phyloP scores from a whole-genome alignment of 208 protist species.

The Wallacemonas sp. region DNA sequence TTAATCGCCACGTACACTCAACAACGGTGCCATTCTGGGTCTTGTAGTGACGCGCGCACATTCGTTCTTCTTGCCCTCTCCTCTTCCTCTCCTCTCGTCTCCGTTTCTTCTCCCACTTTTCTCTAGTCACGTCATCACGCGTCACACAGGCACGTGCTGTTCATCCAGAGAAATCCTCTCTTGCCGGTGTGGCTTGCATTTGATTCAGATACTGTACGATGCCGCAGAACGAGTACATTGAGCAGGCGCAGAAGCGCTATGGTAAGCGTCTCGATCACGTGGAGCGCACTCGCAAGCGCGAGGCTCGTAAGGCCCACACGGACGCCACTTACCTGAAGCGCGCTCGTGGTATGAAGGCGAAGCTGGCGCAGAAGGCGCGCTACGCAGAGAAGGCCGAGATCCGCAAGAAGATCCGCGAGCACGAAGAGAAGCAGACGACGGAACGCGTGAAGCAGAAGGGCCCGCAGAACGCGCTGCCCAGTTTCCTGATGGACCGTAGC shows the following conservation, averaged over 20 bases:
- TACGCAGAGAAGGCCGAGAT: slow-evolving; percentile 99
- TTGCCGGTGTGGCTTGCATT: slow-evolving; percentile 19
- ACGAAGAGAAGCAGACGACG: slow-evolving; percentile 95
- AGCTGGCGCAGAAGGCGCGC: slow-evolving; percentile 97
- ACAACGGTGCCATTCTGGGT: too few species aligned
- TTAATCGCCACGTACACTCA: too few species aligned
- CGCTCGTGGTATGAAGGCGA: slow-evolving; percentile 98
- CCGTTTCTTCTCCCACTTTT: slow-evolving; percentile 10
- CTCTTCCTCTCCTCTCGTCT: neutral
- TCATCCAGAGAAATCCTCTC: neutral
- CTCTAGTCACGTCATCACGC: neutral
- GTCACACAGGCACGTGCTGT: neutral
- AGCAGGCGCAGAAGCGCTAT: slow-evolving; percentile 97
- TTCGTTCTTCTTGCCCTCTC: neutral
- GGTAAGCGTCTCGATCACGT: slow-evolving; percentile 97
- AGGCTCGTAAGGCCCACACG: slow-evolving; percentile 96
- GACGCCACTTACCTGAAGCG: slow-evolving; percentile 93
- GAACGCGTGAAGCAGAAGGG: slow-evolving; percentile 94
- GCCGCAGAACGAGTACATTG: slow-evolving; percentile 99
- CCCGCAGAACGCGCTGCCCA: slow-evolving; percentile 97
- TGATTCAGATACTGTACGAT: slow-evolving; percentile 36
- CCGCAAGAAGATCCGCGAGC: slow-evolving; percentile 99
- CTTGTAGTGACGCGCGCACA: neutral
- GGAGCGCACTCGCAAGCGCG: slow-evolving; percentile 98
- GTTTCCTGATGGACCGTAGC: slow-evolving; percentile 99